Conservation (phyloP, 2,329 filamentous ascomycete genomes). For the Karstenula rhodostoma region DNA sequence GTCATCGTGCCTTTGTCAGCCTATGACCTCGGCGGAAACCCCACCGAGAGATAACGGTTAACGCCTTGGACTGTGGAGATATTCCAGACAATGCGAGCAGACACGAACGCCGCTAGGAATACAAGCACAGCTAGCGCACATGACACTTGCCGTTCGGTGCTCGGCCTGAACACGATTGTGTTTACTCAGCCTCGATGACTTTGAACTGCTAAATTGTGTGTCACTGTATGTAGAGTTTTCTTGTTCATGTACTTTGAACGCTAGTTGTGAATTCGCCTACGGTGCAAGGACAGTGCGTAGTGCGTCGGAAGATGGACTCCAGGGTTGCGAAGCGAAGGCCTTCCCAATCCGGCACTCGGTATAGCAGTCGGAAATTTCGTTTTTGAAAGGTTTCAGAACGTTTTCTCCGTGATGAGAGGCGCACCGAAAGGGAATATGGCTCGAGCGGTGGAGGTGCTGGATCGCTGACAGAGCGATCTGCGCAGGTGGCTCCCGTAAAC, state of each 20-base stretch:
- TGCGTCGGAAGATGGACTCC: slow-evolving; percentile 6
- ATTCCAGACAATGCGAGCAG: neutral
- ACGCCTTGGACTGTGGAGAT: neutral
- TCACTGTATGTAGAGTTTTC: neutral
- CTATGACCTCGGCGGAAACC: neutral
- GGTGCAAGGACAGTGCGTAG: slow-evolving; percentile 5
- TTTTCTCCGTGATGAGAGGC: slow-evolving; percentile 9
- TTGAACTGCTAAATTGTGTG: neutral
- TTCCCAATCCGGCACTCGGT: slow-evolving; percentile 2
- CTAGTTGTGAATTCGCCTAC: slow-evolving; percentile 3
- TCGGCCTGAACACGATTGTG: neutral
- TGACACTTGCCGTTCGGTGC: neutral
- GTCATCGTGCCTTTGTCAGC: neutral
- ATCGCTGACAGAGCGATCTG: slow-evolving; percentile 4
- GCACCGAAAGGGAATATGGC: neutral
- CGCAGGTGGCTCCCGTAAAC: neutral
- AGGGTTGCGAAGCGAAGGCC: slow-evolving; percentile 8
- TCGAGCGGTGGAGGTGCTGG: slow-evolving; percentile 2
- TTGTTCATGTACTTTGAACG: neutral
- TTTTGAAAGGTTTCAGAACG: slow-evolving; percentile 1
- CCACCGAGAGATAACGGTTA: neutral
- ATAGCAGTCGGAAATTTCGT: slow-evolving; percentile 12
- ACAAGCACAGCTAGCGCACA: neutral
- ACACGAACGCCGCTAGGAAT: neutral
- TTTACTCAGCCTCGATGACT: neutral